phyloP scores from a whole-genome alignment of 2,329 filamentous ascomycete genomes.

The Fusarium humuli region DNA sequence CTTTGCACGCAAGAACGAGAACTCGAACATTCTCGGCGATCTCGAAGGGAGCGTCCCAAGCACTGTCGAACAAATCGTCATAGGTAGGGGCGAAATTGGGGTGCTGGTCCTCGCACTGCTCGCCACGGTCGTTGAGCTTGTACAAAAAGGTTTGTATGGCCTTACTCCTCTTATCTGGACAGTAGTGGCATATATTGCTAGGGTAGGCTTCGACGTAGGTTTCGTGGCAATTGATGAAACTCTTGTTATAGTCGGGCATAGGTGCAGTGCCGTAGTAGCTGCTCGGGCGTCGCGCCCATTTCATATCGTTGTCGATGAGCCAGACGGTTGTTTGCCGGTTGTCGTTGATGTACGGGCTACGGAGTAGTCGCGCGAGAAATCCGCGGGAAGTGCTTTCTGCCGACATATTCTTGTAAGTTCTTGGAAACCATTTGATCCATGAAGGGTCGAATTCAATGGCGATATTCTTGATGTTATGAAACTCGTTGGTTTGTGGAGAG shows the following conservation, averaged over 20 bases:
- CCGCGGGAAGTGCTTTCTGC: not conserved
- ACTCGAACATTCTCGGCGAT: no score
- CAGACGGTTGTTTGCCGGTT: not conserved
- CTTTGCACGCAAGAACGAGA: no score
- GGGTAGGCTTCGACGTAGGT: not conserved
- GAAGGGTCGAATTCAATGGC: not conserved
- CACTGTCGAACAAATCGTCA: no score
- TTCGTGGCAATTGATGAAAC: not conserved
- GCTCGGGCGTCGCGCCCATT: not conserved
- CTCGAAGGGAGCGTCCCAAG: no score
- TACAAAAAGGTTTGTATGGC: no score
- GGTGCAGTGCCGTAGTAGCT: not conserved
- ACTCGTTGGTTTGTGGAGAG: not conserved
- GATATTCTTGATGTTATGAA: not conserved
- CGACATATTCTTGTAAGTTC: not conserved
- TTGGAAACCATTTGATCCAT: not conserved
- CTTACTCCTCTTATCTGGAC: no score
- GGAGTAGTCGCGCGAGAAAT: not conserved
- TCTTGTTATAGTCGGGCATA: not conserved
- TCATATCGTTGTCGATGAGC: not conserved
- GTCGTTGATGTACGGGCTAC: not conserved
- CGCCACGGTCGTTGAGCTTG: no score
- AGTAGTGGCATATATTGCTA: no score
- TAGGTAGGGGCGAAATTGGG: no score
- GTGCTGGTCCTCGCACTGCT: no score